phyloP scores from a whole-genome alignment of 306 rosid species.

The Prunus mongolica region DNA sequence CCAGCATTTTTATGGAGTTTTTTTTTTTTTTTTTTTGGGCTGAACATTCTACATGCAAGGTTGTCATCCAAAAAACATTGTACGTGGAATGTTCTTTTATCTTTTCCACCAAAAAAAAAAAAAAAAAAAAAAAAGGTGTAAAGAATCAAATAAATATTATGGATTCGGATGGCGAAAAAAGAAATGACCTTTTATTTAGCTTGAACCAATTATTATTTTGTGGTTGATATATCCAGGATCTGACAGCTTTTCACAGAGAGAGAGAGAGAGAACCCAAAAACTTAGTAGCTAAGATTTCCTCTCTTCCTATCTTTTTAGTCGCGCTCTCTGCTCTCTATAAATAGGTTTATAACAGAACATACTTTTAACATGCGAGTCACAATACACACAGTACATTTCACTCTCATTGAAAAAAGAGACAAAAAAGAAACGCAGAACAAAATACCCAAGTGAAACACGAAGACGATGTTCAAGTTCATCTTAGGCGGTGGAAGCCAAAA shows the following conservation, averaged over 20 bases:
- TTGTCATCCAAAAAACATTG: not conserved
- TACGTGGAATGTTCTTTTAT: not conserved
- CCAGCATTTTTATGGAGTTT: not conserved
- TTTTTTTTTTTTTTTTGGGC: not conserved
- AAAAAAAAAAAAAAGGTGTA: not conserved
- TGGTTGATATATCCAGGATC: not conserved
- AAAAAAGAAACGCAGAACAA: not conserved
- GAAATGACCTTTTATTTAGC: not conserved
- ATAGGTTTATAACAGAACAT: not conserved
- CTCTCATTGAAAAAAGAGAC: no score
- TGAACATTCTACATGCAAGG: no score
- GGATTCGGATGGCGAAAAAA: not conserved
- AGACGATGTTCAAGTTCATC: not conserved
- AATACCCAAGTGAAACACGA: no score
- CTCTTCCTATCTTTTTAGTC: not conserved
- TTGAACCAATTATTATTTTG: not conserved
- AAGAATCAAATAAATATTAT: not conserved
- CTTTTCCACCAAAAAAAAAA: no score
- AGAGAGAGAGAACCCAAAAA: not conserved
- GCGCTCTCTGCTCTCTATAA: not conserved
- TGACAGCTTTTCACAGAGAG: not conserved
- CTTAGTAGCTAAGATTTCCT: slow-evolving; percentile 53
- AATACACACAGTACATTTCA: no score
- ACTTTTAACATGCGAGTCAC: not conserved
- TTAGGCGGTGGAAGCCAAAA: not conserved